Percentiles rank a stretch among this genome's conserved stretches.
These are phyloP conservation scores for Aspergillus calidoustus DNA, from an alignment of 2,329 filamentous ascomycete genomes.

Conservation along the genomic window DNA sequence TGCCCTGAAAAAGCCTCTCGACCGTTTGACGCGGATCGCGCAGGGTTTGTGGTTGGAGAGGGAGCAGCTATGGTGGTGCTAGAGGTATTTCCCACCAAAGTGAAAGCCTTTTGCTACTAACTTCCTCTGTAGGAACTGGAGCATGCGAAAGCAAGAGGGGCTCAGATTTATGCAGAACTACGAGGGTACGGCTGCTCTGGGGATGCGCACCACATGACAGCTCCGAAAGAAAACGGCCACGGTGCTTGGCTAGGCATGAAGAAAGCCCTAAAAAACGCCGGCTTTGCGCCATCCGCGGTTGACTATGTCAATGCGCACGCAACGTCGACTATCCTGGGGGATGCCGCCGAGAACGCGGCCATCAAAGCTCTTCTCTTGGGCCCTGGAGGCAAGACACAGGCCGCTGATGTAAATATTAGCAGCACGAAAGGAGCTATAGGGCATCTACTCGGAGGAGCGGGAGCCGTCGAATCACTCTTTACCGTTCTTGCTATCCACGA, in stretches of 20 bases:
- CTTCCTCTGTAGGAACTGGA: slow-evolving; percentile 66
- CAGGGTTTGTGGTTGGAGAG: slow-evolving; percentile 91
- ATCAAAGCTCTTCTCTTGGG: slow-evolving; percentile 79
- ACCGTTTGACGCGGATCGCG: slow-evolving; percentile 80
- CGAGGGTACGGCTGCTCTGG: slow-evolving; percentile 87
- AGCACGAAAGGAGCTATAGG: slow-evolving; percentile 94
- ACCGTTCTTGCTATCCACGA: slow-evolving; percentile 77
- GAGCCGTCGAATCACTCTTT: slow-evolving; percentile 88
- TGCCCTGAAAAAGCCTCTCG: slow-evolving; percentile 73
- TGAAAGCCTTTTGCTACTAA: not conserved
- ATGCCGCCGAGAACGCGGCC: slow-evolving; percentile 83
- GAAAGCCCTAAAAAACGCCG: slow-evolving; percentile 74
- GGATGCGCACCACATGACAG: slow-evolving; percentile 93
- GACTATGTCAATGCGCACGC: slow-evolving; percentile 97
- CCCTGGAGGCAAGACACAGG: slow-evolving; percentile 65
- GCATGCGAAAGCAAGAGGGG: slow-evolving; percentile 79
- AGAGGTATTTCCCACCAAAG: slow-evolving; percentile 57
- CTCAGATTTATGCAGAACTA: slow-evolving; percentile 85
- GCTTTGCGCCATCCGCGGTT: slow-evolving; percentile 69
- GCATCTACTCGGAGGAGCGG: slow-evolving; percentile 88
- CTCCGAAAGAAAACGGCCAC: slow-evolving; percentile 78
- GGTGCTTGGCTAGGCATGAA: slow-evolving; percentile 87
- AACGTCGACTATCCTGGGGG: slow-evolving; percentile 83
- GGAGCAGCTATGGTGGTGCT: slow-evolving; percentile 86
- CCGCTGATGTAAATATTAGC: slow-evolving; percentile 76